Evolutionary conservation across 2,329 filamentous ascomycete genomes (phyloP).

Genomic region (Aspergillus tamarii): DNA sequence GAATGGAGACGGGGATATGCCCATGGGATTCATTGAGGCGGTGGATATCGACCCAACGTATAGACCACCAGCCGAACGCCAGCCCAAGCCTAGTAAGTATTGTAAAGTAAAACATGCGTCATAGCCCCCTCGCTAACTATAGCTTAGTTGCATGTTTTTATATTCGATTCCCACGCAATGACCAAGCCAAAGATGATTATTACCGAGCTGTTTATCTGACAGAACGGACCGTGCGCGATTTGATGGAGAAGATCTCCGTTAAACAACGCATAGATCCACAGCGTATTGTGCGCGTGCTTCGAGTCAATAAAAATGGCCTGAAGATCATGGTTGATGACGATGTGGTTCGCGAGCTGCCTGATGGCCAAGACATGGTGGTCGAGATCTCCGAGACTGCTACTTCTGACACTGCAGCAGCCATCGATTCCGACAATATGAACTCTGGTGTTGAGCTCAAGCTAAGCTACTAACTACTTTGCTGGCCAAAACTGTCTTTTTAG

Average conservation of each 20-base stretch:
- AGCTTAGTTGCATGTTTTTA: conserved; percentile 81
- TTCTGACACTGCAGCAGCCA: conserved; percentile 35
- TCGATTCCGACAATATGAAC: conserved; percentile 13
- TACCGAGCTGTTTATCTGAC: conserved; percentile 86
- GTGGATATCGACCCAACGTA: conserved; percentile 87
- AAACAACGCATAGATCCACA: conserved; percentile 81
- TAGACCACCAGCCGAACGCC: conserved; percentile 73
- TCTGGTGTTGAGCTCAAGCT: conserved; percentile 55
- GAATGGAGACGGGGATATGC: conserved; percentile 35
- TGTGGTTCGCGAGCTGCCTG: conserved; percentile 77
- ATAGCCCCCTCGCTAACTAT: conserved; percentile 34
- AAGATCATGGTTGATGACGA: conserved; percentile 90
- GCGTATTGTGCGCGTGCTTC: conserved; percentile 71
- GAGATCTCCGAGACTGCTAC: conserved; percentile 66
- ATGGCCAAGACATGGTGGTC: conserved; percentile 86
- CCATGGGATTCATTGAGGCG: conserved; percentile 86
- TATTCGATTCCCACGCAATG: conserved; percentile 61
- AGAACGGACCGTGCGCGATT: conserved; percentile 73
- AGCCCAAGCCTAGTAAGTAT: conserved; percentile 65
- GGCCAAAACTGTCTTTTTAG: conserved; percentile 26
- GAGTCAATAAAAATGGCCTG: conserved; percentile 72
- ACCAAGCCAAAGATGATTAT: conserved; percentile 60
- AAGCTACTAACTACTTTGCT: conserved; percentile 51
- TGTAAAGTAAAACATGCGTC: background rate
- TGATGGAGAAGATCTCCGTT: conserved; percentile 70